Evolutionary conservation across 2,329 filamentous ascomycete genomes (phyloP).

Genomic region (Sporothrix luriei): DNA sequence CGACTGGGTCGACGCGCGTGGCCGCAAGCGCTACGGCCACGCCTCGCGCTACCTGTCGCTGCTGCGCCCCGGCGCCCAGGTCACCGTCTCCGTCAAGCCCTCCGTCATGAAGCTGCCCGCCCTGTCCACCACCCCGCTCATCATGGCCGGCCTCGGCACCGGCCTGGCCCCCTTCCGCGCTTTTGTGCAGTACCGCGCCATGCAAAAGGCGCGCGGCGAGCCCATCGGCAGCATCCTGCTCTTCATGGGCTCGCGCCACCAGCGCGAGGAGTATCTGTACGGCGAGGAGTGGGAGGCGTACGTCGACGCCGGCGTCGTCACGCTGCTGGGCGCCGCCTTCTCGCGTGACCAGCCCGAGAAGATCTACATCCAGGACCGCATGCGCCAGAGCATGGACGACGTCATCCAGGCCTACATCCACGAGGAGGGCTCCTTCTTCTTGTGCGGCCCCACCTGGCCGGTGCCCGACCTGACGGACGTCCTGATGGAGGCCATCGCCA

Average conservation of each 20-base stretch:
- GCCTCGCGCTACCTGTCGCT: conserved; percentile 85
- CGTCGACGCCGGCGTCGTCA: conserved; percentile 91
- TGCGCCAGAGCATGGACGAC: conserved; percentile 81
- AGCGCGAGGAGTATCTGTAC: conserved; percentile 97
- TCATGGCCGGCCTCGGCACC: conserved; percentile 98
- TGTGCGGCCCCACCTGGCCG: conserved; percentile 97
- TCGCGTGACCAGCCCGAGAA: conserved; percentile 96
- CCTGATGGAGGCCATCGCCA: conserved; percentile 84
- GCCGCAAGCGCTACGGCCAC: conserved; percentile 87
- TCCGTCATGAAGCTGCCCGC: conserved; percentile 98
- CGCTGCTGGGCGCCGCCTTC: conserved; percentile 89
- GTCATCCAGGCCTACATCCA: conserved; percentile 85
- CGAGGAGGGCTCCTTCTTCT: conserved; percentile 90
- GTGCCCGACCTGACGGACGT: conserved; percentile 96
- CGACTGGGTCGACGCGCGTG: conserved; percentile 86
- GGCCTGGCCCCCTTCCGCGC: conserved; percentile 98
- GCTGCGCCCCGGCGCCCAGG: conserved; percentile 72
- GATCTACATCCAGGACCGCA: conserved; percentile 99
- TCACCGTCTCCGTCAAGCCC: conserved; percentile 94
- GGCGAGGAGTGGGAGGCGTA: conserved; percentile 99
- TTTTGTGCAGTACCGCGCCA: conserved; percentile 95
- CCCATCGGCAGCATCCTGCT: conserved; percentile 89
- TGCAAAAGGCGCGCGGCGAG: conserved; percentile 97
- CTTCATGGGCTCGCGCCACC: conserved; percentile 95
- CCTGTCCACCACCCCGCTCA: conserved; percentile 85